These are phyloP conservation scores for Heterobasidion occidentale DNA, from an alignment of 1,284 basidiomycete species.

Conservation along the genomic window DNA sequence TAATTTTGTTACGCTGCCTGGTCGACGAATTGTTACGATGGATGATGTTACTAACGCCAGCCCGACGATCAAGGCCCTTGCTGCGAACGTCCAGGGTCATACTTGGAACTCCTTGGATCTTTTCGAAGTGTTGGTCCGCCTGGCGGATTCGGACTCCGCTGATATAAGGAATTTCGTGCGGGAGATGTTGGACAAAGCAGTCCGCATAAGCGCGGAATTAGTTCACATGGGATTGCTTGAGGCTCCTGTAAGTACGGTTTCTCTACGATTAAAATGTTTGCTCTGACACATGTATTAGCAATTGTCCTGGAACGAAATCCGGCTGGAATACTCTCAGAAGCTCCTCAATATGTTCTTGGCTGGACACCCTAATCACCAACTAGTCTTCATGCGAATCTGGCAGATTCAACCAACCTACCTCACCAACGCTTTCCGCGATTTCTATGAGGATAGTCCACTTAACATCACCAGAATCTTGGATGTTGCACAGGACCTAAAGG, in stretches of 20 bases:
- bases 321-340: constrained; percentile 80
- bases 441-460: constrained; percentile 87
- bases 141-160: constrained; percentile 61
- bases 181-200: constrained; percentile 88
- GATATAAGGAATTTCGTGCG: constrained; percentile 73
- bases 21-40: constrained; percentile 74
- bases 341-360: constrained; percentile 88
- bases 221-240: constrained; percentile 92
- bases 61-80: constrained; percentile 80
- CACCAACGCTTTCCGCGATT: constrained; percentile 82
- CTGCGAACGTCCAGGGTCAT: constrained; percentile 81
- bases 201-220: constrained; percentile 89
- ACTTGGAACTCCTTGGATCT: constrained; percentile 94
- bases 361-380: constrained; percentile 88
- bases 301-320: constrained; percentile 83
- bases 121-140: constrained; percentile 79
- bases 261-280: background rate
- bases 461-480: constrained; percentile 94
- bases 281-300: constrained; percentile 30
- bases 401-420: constrained; percentile 84
- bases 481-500: constrained; percentile 92
- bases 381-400: constrained; percentile 96
- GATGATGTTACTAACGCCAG: constrained; percentile 80
- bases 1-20: constrained; percentile 82
- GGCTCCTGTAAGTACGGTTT: constrained; percentile 65